These are phyloP conservation scores for Tetrapisispora phaffii DNA, from an alignment of 805 yeast genomes.

Conservation along the genomic window DNA sequence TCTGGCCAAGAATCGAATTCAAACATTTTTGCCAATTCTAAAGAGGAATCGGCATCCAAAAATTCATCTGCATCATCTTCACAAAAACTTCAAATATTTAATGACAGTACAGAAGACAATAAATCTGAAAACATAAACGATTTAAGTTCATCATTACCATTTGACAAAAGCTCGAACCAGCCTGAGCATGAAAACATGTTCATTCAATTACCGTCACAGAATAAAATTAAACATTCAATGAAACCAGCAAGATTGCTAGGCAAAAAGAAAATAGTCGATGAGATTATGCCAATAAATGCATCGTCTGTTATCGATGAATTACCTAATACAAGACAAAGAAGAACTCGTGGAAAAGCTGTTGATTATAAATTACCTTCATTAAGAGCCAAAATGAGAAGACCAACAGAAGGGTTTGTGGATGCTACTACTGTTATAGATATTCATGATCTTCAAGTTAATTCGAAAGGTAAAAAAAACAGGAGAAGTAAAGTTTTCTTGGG, in stretches of 20 bases:
- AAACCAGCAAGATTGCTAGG: constrained; percentile 20
- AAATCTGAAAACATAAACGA: neutral
- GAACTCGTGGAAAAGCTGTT: constrained; percentile 48
- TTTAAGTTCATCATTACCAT: neutral
- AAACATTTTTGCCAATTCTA: neutral
- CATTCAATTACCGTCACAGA: constrained; percentile 11
- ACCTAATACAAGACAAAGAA: constrained; percentile 29
- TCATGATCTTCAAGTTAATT: constrained; percentile 26
- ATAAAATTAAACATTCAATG: constrained; percentile 25
- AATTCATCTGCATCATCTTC: constrained; percentile 10
- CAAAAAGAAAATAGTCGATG: constrained; percentile 29
- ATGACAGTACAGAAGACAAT: constrained; percentile 14
- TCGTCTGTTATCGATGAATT: constrained; percentile 14
- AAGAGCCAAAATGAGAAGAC: constrained; percentile 60
- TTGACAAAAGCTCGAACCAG: neutral
- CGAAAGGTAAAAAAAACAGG: constrained; percentile 3
- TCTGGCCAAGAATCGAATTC: neutral
- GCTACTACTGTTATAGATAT: constrained; percentile 40
- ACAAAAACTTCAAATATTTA: constrained; percentile 21
- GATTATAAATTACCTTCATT: constrained; percentile 62
- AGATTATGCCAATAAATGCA: constrained; percentile 31
- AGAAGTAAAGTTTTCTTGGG: neutral
- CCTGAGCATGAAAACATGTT: neutral
- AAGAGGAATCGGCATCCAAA: neutral
- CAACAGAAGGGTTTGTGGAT: constrained; percentile 47